Base-by-base conservation (phyloP, 202 grass and related monocot species). In the Digitaria exilis region DNA sequence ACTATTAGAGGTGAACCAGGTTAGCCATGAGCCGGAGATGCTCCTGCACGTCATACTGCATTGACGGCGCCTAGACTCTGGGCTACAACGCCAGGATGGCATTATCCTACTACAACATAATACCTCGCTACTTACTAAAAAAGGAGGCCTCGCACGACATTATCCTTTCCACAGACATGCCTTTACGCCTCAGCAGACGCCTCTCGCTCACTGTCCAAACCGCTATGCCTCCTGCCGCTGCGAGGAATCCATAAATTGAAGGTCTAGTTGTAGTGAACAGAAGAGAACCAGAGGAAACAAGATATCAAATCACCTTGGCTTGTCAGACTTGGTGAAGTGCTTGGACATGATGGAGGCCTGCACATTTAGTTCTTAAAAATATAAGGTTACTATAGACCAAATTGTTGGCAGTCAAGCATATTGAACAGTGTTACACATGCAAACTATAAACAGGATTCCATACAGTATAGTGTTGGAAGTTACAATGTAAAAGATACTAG, bases 331-430 rank as follows among this genome's bases (percentile, higher is more conserved):
- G 14, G 88, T 76, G 59, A 99, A 99, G 82, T 94, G 93, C 44
- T 96, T 99, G 4, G 93, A 92, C 96, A 99, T 99, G 43, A 99
- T 91, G 52, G 93, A 92, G 65, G 96, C 96, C 96, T 99, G 88
- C 84, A 91, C 50, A 80, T 54, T 63, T 22, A 87, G n/a, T 65
- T 37, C 30, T 44, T 26, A 85, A 60, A n/a, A n/a, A 43, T 43
- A 57, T 45, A 80, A 73, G 28, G 51, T 84, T 82, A 61, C 11
- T 78, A n/a, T 37, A n/a, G 41, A 83, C 5, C 21, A 5, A 76
- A 63, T 17, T 76, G 26, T 24, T 67, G 1, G 4, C 16, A 54
- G n/a, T 29, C 9, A 37, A 46, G 66, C 22, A 34, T 32, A 73
- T 55, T 55, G 19, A 30, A 15, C 48, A 43, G 18, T 9, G 6